A percentile compares a stretch with the other conserved stretches of the same genome.
Evolutionary conservation across 352 stramenopile genomes (phyloP).

Genomic region (Phytopythium cucurbitacearum): DNA sequence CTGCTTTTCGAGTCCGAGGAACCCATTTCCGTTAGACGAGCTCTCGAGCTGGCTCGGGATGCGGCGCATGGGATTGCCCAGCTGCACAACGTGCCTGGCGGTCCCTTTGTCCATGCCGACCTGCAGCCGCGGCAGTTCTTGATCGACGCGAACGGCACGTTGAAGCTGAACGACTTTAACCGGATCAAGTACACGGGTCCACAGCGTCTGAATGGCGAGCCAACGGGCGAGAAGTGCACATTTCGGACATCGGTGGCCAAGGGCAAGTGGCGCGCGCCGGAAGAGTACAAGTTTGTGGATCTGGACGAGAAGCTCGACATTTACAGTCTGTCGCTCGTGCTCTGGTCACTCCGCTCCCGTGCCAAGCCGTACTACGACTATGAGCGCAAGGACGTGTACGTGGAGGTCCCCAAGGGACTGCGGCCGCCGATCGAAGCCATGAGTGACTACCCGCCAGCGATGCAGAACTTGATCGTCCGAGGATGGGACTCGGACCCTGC

Average conservation of each 20-base stretch:
- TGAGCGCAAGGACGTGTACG: conserved; percentile 48
- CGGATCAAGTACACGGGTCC: conserved; percentile 65
- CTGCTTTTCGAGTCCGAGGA: conserved; percentile 51
- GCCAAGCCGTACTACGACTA: conserved; percentile 41
- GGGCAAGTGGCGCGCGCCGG: conserved; percentile 73
- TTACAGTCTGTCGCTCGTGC: conserved; percentile 66
- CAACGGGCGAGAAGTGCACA: conserved; percentile 43
- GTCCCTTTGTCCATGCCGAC: conserved; percentile 75
- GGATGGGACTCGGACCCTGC: conserved; percentile 46
- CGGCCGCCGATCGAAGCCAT: conserved; percentile 46
- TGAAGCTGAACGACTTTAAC: conserved; percentile 84
- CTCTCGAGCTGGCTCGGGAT: conserved; percentile 45
- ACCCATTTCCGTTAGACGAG: conserved; percentile 33
- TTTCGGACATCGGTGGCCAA: conserved; percentile 64
- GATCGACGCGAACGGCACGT: conserved; percentile 41
- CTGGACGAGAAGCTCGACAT: conserved; percentile 64
- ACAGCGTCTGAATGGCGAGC: conserved; percentile 24
- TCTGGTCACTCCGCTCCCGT: conserved; percentile 55
- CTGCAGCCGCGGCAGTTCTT: conserved; percentile 80
- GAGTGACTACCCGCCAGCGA: conserved; percentile 50
- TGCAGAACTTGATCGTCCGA: conserved; percentile 60
- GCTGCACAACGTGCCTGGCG: conserved; percentile 55
- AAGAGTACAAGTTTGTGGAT: conserved; percentile 48
- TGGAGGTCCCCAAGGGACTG: conserved; percentile 34
- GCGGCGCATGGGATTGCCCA: conserved; percentile 57